A percentile compares a stretch with the other conserved stretches of the same genome.
Conservation (phyloP, 2,329 filamentous ascomycete genomes). For the Penicillium psychrosexuale region DNA sequence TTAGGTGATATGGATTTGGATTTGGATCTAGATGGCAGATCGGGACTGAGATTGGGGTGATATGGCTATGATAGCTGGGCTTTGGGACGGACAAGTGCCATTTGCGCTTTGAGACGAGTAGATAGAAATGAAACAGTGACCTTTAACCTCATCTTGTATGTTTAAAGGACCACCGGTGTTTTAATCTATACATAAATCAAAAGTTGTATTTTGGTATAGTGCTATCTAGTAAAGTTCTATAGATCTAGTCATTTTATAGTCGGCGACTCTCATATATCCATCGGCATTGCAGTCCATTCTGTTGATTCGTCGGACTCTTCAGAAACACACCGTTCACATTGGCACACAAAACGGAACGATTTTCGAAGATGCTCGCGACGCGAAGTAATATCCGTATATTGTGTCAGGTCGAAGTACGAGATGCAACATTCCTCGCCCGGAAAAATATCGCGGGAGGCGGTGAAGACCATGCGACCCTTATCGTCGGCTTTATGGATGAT, state of each 20-base stretch:
- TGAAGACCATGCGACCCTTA: slow-evolving; percentile 32
- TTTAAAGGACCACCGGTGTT: not conserved
- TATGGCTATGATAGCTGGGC: not conserved
- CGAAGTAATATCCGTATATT: slow-evolving; percentile 15
- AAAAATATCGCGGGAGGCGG: slow-evolving; percentile 27
- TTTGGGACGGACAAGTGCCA: not conserved
- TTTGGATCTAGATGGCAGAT: not conserved
- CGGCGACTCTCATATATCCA: slow-evolving; percentile 7
- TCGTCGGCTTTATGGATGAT: slow-evolving; percentile 33
- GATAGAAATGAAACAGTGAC: not conserved
- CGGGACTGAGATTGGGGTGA: not conserved
- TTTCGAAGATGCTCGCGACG: slow-evolving; percentile 26
- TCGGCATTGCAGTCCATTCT: slow-evolving; percentile 23
- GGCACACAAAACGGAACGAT: slow-evolving; percentile 31
- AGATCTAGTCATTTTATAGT: not conserved
- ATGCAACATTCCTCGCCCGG: slow-evolving; percentile 35
- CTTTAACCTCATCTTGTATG: not conserved
- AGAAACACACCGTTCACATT: slow-evolving; percentile 25
- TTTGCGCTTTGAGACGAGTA: not conserved
- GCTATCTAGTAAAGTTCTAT: not conserved
- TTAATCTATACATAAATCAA: not conserved
- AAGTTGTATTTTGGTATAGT: not conserved
- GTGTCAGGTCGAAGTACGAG: slow-evolving; percentile 32
- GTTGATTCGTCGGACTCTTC: slow-evolving; percentile 19
- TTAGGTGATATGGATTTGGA: slow-evolving; percentile 8